Evolutionary conservation across 176 grass and related monocot species (phyloP).

Genomic region (Cenchrus americanus): DNA sequence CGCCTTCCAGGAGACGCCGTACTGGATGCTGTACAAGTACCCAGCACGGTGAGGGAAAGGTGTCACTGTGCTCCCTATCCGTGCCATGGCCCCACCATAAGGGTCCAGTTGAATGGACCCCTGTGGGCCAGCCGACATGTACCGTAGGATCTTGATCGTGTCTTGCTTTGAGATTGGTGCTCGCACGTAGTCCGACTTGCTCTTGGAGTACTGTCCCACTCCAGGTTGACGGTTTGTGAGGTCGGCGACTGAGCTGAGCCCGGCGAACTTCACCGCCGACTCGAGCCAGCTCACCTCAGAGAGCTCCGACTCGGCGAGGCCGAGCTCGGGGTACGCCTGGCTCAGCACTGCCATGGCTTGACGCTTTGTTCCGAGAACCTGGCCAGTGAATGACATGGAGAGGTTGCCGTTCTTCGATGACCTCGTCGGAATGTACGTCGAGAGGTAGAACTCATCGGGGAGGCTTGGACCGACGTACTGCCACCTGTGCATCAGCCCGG

Average conservation of each 20-base stretch:
- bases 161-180: conserved; percentile 6
- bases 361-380: conserved; percentile 37
- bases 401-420: conserved; percentile 29
- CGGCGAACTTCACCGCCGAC: conserved; percentile 53
- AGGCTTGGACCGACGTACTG: conserved; percentile 51
- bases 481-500: conserved; percentile 61
- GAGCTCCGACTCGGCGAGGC: conserved; percentile 26
- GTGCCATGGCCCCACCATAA: conserved; percentile 67
- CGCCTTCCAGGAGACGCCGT: conserved; percentile 37
- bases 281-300: conserved; percentile 68
- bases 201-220: conserved; percentile 40
- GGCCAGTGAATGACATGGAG: conserved; percentile 49
- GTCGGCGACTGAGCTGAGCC: not conserved
- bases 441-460: conserved; percentile 69
- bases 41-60: conserved; percentile 64
- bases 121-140: conserved; percentile 27
- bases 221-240: conserved; percentile 9
- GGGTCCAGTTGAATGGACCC: conserved; percentile 59
- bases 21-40: conserved; percentile 67
- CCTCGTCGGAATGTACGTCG: not conserved
- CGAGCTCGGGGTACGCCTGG: conserved; percentile 48
- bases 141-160: conserved; percentile 25
- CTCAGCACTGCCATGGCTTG: conserved; percentile 28
- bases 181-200: conserved; percentile 69
- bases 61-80: conserved; percentile 5